Evolutionary conservation across 1,284 basidiomycete genomes (phyloP).

Genomic region (Marasmius oreades): DNA sequence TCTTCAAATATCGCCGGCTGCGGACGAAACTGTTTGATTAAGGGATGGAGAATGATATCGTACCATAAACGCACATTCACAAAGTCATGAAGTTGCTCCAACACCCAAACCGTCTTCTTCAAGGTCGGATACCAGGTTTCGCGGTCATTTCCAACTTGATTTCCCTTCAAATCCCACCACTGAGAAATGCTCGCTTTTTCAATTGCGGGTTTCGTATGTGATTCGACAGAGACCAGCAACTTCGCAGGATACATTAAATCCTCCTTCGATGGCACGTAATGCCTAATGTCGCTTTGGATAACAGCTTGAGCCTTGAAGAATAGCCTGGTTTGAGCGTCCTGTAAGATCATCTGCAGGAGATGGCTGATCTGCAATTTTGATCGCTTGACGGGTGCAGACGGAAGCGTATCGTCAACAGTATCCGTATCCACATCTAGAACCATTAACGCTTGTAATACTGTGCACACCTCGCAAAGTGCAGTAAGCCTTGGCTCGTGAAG

Average conservation of each 20-base stretch:
- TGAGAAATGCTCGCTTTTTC: conserved; percentile 66
- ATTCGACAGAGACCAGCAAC: conserved; percentile 1
- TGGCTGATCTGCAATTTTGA: conserved; percentile 52
- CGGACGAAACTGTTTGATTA: not conserved
- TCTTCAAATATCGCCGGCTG: conserved; percentile 91
- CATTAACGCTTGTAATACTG: conserved; percentile 90
- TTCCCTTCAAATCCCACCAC: conserved; percentile 51
- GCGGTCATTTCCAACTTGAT: conserved; percentile 46
- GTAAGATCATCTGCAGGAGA: conserved; percentile 83
- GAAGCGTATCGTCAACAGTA: conserved; percentile 22
- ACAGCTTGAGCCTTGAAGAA: conserved; percentile 93
- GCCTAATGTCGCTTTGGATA: conserved; percentile 82
- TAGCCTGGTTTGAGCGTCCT: conserved; percentile 90
- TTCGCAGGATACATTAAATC: conserved; percentile 86
- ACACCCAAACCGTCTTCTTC: conserved; percentile 81
- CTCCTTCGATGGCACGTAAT: conserved; percentile 71
- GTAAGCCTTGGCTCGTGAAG: conserved; percentile 86
- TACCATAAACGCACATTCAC: conserved; percentile 66
- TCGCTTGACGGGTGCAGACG: not conserved
- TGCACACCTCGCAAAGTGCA: conserved; percentile 89
- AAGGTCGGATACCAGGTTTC: conserved; percentile 90
- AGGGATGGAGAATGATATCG: not conserved
- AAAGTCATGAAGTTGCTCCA: conserved; percentile 84
- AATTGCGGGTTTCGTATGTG: conserved; percentile 18
- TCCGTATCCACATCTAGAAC: conserved; percentile 69